Conservation (phyloP, 1,284 basidiomycete genomes). For the Sutorius eximius region DNA sequence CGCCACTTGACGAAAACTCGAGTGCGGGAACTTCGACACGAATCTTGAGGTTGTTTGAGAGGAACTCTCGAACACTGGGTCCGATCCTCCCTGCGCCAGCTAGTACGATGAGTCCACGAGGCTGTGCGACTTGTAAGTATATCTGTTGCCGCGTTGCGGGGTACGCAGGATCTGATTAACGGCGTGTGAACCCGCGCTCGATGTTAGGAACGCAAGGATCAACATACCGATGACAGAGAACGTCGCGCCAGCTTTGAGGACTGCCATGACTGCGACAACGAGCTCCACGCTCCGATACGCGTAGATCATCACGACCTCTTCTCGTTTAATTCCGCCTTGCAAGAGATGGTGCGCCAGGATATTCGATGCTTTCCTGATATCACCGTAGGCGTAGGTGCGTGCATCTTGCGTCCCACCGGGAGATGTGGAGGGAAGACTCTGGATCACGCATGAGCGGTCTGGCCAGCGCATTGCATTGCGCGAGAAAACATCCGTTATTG, state of each 20-base stretch:
- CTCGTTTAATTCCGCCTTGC: constrained; percentile 82
- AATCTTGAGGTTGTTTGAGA: constrained; percentile 79
- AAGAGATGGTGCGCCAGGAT: constrained; percentile 91
- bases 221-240: constrained; percentile 93
- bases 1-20: constrained; percentile 64
- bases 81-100: constrained; percentile 87
- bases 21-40: constrained; percentile 94
- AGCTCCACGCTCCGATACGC: constrained; percentile 96
- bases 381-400: constrained; percentile 74
- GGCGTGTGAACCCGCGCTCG: constrained; percentile 9
- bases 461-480: constrained; percentile 77
- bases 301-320: constrained; percentile 99
- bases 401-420: constrained; percentile 51
- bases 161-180: constrained; percentile 85
- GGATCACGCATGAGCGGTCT: constrained; percentile 80
- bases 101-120: constrained; percentile 91
- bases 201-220: not conserved
- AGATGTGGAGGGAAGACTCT: constrained; percentile 57
- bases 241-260: constrained; percentile 94
- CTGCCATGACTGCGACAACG: constrained; percentile 95
- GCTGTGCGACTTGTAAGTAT: constrained; percentile 92
- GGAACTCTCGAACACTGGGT: constrained; percentile 83
- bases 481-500: constrained; percentile 93
- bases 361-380: constrained; percentile 86
- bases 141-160: constrained; percentile 94